A percentile compares a stretch with the other conserved stretches of the same genome.
phyloP scores from a whole-genome alignment of 2,329 filamentous ascomycete genomes.

The Hymenoscyphus linearis region DNA sequence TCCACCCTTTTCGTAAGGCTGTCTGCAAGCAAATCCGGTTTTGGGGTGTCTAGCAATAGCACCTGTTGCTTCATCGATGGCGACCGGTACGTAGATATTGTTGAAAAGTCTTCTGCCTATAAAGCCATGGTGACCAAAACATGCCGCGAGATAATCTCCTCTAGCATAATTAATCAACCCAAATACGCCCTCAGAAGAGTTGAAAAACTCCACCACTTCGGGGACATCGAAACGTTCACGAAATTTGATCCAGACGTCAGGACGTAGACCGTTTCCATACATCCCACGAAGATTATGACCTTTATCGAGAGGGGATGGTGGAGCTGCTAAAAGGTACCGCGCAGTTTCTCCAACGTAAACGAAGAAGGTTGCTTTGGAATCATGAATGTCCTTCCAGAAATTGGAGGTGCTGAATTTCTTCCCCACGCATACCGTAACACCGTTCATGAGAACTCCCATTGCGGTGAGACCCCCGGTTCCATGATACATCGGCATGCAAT shows the following conservation, averaged over 20 bases:
- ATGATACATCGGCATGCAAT: slow-evolving; percentile 74
- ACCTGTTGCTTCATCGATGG: slow-evolving; percentile 62
- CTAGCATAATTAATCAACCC: slow-evolving; percentile 53
- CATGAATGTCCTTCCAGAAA: slow-evolving; percentile 69
- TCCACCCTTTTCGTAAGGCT: slow-evolving; percentile 63
- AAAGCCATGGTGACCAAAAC: slow-evolving; percentile 67
- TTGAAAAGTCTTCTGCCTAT: slow-evolving; percentile 48
- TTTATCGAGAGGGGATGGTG: slow-evolving; percentile 55
- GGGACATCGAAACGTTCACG: slow-evolving; percentile 57
- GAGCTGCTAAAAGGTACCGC: slow-evolving; percentile 65
- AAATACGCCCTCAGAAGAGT: slow-evolving; percentile 69
- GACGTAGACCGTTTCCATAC: slow-evolving; percentile 62
- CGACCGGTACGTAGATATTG: slow-evolving; percentile 59
- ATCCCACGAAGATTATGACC: slow-evolving; percentile 54
- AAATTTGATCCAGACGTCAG: slow-evolving; percentile 63
- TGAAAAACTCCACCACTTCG: slow-evolving; percentile 69
- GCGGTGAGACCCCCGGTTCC: slow-evolving; percentile 52
- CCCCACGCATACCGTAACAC: slow-evolving; percentile 55
- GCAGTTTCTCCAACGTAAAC: slow-evolving; percentile 76
- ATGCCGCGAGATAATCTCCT: slow-evolving; percentile 56
- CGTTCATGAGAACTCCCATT: slow-evolving; percentile 31
- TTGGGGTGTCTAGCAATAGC: slow-evolving; percentile 60
- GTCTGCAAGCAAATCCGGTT: slow-evolving; percentile 61
- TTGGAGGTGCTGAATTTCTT: slow-evolving; percentile 62
- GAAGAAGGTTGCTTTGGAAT: slow-evolving; percentile 63